Evolutionary conservation across 163 green algal species (phyloP).

Genomic region (Chlorella variabilis): DNA sequence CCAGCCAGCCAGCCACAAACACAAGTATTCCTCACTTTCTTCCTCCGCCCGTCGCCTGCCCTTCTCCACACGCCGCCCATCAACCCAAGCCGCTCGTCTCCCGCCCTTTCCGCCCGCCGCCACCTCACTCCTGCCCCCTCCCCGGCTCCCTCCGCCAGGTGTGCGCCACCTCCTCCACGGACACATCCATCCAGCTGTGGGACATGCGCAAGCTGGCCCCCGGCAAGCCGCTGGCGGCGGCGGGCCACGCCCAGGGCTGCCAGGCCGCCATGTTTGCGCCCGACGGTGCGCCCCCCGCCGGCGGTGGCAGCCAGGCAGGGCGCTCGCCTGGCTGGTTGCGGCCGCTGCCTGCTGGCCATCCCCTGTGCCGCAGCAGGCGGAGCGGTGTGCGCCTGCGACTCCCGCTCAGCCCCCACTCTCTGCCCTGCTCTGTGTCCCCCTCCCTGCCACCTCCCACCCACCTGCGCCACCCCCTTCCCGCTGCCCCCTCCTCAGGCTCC

Average conservation of each 20-base stretch:
- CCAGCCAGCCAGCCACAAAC: too few species aligned
- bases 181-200: slow-evolving; percentile 71
- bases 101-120: too few species aligned
- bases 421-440: too few species aligned
- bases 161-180: slow-evolving; percentile 60
- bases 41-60: neutral
- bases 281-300: slow-evolving; percentile 51
- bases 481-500: slow-evolving; percentile 36
- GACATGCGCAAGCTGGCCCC: slow-evolving; percentile 58
- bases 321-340: neutral
- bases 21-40: neutral
- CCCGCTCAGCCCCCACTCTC: too few species aligned
- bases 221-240: slow-evolving; percentile 34
- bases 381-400: too few species aligned
- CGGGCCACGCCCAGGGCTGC: slow-evolving; percentile 63
- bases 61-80: neutral
- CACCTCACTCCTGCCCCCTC: neutral
- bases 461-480: neutral
- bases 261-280: slow-evolving; percentile 75
- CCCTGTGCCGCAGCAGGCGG: neutral
- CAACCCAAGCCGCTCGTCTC: too few species aligned
- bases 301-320: neutral
- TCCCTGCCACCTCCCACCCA: too few species aligned
- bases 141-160: slow-evolving; percentile 16
- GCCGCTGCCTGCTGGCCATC: neutral